Evolutionary conservation across 768 basidiomycete species (phyloP), one percentile per base, ranked within the genome.

Genomic region (Mycena kentingensis): DNA sequence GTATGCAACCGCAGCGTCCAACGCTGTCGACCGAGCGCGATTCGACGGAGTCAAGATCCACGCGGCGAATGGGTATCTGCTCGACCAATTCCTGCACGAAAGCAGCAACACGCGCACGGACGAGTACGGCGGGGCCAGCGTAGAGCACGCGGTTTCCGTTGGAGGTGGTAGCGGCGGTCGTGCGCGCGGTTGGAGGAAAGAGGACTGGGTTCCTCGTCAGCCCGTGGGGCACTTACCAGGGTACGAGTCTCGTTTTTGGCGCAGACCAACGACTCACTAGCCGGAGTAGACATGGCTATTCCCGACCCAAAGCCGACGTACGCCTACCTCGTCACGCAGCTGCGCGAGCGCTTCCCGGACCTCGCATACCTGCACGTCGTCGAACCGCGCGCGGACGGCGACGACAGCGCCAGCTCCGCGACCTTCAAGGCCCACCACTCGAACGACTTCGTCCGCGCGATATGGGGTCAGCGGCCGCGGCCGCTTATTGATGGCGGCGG

Each of bases 61-160:
- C 27, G 5, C 42, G 7, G 63, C 60, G 54, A 57, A 57, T 26
- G 67, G 67, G 1, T 73, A 72, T 55, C 50, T 75, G 7, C 15
- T 74, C 8, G 74, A 80, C 53, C 77, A 81, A 55, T 80, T 81
- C 63, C 49, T 77, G 18, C 72, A 77, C 47, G 57, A 51, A 29
- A 58, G 43, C 0, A 21, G 32, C 2, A 57, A 57, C 31, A 46
- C 48, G 3, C 51, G 56, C 19, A 53, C 51, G 57, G 80, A 81
- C 61, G 67, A 73, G 37, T 84, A 79, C 58, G 83, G 82, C 4
- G 83, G 82, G 37, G 15, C 37, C 2, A 63, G 63, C 16, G 57
- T 81, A 29, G 70, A 74, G 54, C 80, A 81, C 66, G 12, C 72
- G 78, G 1, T 74, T 84, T 62, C 46, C 70, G 2, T 65, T 77